Percentiles rank a stretch among this genome's conserved stretches.
These are phyloP conservation scores for Vachellia collinsii DNA, from an alignment of 306 rosid genomes.

Conservation along the genomic window DNA sequence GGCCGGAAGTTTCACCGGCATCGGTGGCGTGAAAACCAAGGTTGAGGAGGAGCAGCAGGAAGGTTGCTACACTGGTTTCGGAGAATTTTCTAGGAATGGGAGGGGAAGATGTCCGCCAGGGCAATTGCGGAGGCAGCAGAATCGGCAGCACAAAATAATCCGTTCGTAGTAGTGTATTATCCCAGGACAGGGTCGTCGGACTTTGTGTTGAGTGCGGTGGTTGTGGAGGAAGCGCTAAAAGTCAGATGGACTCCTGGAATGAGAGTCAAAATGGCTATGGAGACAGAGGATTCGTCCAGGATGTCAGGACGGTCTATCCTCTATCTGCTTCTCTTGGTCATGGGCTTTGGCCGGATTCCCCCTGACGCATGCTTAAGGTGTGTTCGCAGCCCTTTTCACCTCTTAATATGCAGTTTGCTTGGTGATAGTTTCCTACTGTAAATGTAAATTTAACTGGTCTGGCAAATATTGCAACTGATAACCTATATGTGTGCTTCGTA, in stretches of 20 bases:
- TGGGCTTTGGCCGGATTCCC: constrained; percentile 56
- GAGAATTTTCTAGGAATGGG: constrained; percentile 45
- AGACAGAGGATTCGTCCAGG: constrained; percentile 69
- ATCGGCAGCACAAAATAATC: constrained; percentile 53
- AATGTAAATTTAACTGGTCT: background rate
- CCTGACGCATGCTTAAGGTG: constrained; percentile 86
- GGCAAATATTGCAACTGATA: background rate
- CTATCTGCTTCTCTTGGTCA: constrained; percentile 25
- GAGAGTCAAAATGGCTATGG: constrained; percentile 68
- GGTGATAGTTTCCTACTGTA: background rate
- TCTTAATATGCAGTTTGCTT: background rate
- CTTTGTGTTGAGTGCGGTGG: constrained; percentile 67
- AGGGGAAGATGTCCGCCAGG: constrained; percentile 47
- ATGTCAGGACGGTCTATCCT: constrained; percentile 55
- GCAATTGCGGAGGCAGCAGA: constrained; percentile 59
- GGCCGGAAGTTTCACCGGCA: constrained; percentile 38
- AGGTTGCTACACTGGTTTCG: background rate
- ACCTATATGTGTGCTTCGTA: background rate
- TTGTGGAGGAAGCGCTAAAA: constrained; percentile 53
- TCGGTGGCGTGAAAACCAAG: constrained; percentile 21
- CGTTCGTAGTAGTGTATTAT: constrained; percentile 72
- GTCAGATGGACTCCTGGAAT: constrained; percentile 53
- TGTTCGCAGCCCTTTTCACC: background rate
- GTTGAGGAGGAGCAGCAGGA: constrained; percentile 36
- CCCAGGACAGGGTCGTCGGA: constrained; percentile 68